Evolutionary conservation across 192 early-diverging fungal genomes (phyloP).

Genomic region (Podila horticola): DNA sequence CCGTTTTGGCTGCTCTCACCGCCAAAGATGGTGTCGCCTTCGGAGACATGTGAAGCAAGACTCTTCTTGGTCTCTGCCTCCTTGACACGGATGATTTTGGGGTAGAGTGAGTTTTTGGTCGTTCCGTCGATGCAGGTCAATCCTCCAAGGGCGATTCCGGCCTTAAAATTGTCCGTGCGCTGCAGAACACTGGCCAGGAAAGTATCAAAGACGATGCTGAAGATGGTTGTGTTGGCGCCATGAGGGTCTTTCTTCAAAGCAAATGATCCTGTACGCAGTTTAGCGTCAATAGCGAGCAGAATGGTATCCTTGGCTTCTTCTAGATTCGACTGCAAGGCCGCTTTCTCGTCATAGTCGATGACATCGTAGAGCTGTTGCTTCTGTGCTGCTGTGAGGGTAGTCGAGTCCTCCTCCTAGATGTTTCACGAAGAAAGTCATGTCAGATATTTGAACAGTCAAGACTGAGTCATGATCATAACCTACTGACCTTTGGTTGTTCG

Average conservation of each 20-base stretch:
- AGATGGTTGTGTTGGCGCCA: slow-evolving; percentile 48
- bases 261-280: slow-evolving; percentile 83
- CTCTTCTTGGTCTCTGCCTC: slow-evolving; percentile 54
- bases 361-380: slow-evolving; percentile 91
- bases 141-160: slow-evolving; percentile 67
- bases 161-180: slow-evolving; percentile 62
- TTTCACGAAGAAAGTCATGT: neutral
- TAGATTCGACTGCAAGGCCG: slow-evolving; percentile 61
- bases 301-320: slow-evolving; percentile 76
- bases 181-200: slow-evolving; percentile 68
- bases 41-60: slow-evolving; percentile 49
- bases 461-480: neutral
- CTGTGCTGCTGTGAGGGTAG: slow-evolving; percentile 82
- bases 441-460: neutral
- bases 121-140: slow-evolving; percentile 73
- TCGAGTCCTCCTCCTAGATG: slow-evolving; percentile 43
- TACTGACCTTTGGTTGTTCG: slow-evolving; percentile 7
- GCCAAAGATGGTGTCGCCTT: slow-evolving; percentile 48
- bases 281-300: slow-evolving; percentile 68
- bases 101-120: slow-evolving; percentile 63
- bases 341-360: slow-evolving; percentile 92
- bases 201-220: slow-evolving; percentile 72
- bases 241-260: slow-evolving; percentile 72
- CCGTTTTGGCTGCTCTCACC: slow-evolving; percentile 29
- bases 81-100: slow-evolving; percentile 65